Evolutionary conservation across 306 rosid species (phyloP).

Genomic region (Morella rubra): DNA sequence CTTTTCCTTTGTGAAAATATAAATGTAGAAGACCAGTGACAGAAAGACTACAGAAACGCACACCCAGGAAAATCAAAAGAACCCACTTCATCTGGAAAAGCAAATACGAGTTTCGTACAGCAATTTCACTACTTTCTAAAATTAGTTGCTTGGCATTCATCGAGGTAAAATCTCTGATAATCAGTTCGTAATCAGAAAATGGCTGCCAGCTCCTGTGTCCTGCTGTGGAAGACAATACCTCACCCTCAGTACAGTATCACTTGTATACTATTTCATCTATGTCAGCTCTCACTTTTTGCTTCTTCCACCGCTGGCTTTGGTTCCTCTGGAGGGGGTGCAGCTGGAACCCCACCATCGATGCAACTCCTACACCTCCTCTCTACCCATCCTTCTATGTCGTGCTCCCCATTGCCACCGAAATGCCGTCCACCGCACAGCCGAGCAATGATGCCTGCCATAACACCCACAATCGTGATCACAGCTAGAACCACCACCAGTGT

Average conservation of each 20-base stretch:
- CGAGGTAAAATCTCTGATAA: neutral
- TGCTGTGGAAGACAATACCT: conserved; percentile 17
- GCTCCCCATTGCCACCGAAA: conserved; percentile 60
- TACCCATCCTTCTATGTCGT: conserved; percentile 90
- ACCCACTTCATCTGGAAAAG: neutral
- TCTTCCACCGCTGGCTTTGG: conserved; percentile 40
- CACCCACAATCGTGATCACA: conserved; percentile 66
- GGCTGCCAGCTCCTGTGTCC: neutral
- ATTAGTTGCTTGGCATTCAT: no score
- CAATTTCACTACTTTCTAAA: neutral
- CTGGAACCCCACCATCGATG: conserved; percentile 63
- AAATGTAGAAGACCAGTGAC: no score
- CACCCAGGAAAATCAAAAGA: neutral
- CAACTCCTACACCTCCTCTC: conserved; percentile 79
- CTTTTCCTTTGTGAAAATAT: no score
- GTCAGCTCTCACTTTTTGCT: conserved; percentile 37
- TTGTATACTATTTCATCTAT: neutral
- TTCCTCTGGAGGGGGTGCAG: conserved; percentile 38
- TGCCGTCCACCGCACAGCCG: conserved; percentile 81
- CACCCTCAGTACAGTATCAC: neutral
- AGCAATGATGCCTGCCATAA: conserved; percentile 72
- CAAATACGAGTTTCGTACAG: neutral
- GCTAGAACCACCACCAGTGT: conserved; percentile 78
- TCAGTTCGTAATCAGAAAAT: neutral
- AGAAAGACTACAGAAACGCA: no score